Conservation (phyloP, 805 yeast genomes). For the Geotrichum ghanense region DNA sequence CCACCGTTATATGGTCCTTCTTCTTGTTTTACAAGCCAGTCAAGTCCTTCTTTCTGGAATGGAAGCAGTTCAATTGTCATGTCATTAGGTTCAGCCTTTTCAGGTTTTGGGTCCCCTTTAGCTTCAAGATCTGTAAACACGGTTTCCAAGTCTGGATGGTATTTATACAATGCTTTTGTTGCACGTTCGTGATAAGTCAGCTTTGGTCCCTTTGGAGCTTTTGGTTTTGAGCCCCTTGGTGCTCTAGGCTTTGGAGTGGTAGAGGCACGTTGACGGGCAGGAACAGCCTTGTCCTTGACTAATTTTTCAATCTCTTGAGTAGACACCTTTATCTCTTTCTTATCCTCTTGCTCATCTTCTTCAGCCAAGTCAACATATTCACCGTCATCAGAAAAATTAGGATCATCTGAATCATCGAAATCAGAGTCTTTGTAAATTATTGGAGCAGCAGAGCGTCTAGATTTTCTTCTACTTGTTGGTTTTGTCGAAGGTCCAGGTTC, state of each 20-base stretch:
- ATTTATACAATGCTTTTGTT: constrained; percentile 54
- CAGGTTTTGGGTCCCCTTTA: constrained; percentile 29
- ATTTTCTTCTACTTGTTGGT: not conserved
- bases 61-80: constrained; percentile 69
- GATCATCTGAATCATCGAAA: no score
- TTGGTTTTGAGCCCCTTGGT: no score
- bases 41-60: constrained; percentile 85
- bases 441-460: not conserved
- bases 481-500: not conserved
- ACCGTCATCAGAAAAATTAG: not conserved
- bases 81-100: constrained; percentile 54
- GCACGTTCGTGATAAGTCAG: constrained; percentile 35
- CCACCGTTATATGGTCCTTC: constrained; percentile 70
- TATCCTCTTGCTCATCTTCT: not conserved
- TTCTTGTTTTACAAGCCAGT: constrained; percentile 83
- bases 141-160: constrained; percentile 67
- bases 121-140: constrained; percentile 57
- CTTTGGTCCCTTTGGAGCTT: not conserved
- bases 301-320: not conserved
- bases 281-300: not conserved
- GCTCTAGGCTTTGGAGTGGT: no score
- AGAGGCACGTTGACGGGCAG: not conserved
- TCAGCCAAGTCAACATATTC: not conserved
- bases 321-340: not conserved
- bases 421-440: not conserved